phyloP scores from a whole-genome alignment of 805 yeast species.

The Wickerhamomyces sydowiorum region DNA sequence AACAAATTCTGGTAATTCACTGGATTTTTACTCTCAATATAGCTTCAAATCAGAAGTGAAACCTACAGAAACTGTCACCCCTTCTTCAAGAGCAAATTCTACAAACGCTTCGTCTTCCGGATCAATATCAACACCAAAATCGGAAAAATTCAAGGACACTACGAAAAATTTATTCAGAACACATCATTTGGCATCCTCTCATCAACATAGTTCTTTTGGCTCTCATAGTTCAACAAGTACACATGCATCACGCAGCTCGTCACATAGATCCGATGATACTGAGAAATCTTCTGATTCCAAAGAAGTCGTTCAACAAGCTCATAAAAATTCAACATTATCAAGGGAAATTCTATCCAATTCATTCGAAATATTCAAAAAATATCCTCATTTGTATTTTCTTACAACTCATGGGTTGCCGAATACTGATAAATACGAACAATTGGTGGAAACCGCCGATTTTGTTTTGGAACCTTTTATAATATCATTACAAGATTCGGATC shows the following conservation, averaged over 20 bases:
- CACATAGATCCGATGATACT: not conserved
- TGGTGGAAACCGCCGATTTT: constrained; percentile 1
- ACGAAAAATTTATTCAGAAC: constrained; percentile 20
- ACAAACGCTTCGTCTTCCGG: constrained; percentile 15
- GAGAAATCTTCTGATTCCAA: constrained; percentile 13
- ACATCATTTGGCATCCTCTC: constrained; percentile 12
- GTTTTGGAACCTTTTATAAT: constrained; percentile 30
- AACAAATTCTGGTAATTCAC: constrained; percentile 15
- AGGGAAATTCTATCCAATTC: constrained; percentile 25
- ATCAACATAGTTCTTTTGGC: constrained; percentile 5
- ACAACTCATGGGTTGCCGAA: constrained; percentile 1
- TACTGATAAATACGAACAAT: constrained; percentile 4
- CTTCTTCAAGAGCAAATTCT: not conserved
- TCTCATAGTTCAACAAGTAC: not conserved
- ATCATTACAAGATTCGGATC: constrained; percentile 32
- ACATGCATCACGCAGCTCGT: not conserved
- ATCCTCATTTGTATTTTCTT: constrained; percentile 27
- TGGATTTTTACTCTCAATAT: constrained; percentile 6
- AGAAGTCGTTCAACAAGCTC: constrained; percentile 6
- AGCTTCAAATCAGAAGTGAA: constrained; percentile 1
- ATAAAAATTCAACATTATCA: constrained; percentile 11
- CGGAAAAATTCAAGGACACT: constrained; percentile 20
- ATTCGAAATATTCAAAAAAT: constrained; percentile 25
- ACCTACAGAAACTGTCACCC: too few species aligned
- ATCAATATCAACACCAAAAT: constrained; percentile 15